Percentiles rank a stretch among this genome's conserved stretches.
phyloP scores from a whole-genome alignment of 2,329 filamentous ascomycete species.

The Nemania sp. region DNA sequence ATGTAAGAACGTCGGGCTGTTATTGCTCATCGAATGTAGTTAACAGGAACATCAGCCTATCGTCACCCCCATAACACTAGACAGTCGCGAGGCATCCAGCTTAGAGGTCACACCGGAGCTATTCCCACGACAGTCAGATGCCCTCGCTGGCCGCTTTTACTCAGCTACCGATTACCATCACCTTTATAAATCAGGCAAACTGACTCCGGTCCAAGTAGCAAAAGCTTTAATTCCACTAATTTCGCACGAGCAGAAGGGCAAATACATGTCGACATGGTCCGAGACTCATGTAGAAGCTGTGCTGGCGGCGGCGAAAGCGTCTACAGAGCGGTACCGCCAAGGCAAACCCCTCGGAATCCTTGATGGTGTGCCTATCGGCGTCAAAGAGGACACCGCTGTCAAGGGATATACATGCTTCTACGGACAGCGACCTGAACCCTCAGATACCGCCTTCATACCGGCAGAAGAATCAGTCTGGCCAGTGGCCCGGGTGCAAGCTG shows the following conservation, averaged over 20 bases:
- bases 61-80: conserved; percentile 54
- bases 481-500: conserved; percentile 69
- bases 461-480: conserved; percentile 67
- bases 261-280: conserved; percentile 75
- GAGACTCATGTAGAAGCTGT: conserved; percentile 65
- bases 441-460: conserved; percentile 53
- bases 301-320: conserved; percentile 69
- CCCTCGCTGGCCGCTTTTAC: conserved; percentile 59
- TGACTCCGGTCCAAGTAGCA: conserved; percentile 73
- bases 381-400: conserved; percentile 80
- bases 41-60: conserved; percentile 49
- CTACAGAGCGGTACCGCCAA: conserved; percentile 70
- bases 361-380: conserved; percentile 80
- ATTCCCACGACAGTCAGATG: conserved; percentile 45
- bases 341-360: conserved; percentile 69
- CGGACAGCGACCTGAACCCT: conserved; percentile 65
- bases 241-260: conserved; percentile 58
- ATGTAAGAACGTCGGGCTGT: conserved; percentile 44
- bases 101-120: conserved; percentile 49
- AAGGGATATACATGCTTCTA: conserved; percentile 69
- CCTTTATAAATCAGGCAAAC: conserved; percentile 68
- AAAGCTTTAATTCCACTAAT: conserved; percentile 74
- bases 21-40: not conserved
- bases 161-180: conserved; percentile 77
- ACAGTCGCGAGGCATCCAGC: conserved; percentile 37